Base-by-base conservation (phyloP, 169 alveolate genomes). In the Amoebophrya sp. region DNA sequence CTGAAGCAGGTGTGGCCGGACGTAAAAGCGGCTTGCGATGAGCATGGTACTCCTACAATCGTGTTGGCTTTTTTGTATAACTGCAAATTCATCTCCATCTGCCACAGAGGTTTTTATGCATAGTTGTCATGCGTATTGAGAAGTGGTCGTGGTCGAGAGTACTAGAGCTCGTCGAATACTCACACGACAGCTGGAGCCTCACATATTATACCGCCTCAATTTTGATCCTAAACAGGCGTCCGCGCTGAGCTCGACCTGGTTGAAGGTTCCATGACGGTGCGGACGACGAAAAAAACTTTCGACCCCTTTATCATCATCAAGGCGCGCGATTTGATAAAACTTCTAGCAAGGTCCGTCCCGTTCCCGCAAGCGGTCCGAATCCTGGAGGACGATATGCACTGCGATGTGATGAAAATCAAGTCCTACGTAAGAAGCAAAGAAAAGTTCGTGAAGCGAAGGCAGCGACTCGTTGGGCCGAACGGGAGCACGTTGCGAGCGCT, bases 261-360 rank as follows among this genome's bases (percentile, higher is more conserved):
- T 10, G 99, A 99, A 94, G 99, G 99, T 40, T 99, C 99, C 90
- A 98, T 99, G 98, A 97, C 99, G 0, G 99, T 99, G 25, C 96
- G 96, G 93, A 99, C 99, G 0, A 98, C 99, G 0, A 96, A 96
- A 88, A 98, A 98, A 92, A 99, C 99, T 33, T 98, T 98, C 98
- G 99, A 99, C 93, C 99, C 99, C 32, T 98, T 97, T 94, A 96
- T 98, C 89, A 98, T 99, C 93, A 96, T 99, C 77, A 99, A 98
- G 96, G 99, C 99, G 23, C 95, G 99, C 92, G 99, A 99, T 93
- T 95, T 98, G 96, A 98, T 99, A 77, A 98, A 98, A 93, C 97
- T 99, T 88, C 93, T 99, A 91, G 98, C 99, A 7, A 96, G 99
- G 40, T 97, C 99, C 77, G 99, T 99, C 29, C 99, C 99, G 0